A percentile compares a stretch with the other conserved stretches of the same genome.
Conservation (phyloP, 768 basidiomycete genomes). For the Termitomyces eurrhizus region DNA sequence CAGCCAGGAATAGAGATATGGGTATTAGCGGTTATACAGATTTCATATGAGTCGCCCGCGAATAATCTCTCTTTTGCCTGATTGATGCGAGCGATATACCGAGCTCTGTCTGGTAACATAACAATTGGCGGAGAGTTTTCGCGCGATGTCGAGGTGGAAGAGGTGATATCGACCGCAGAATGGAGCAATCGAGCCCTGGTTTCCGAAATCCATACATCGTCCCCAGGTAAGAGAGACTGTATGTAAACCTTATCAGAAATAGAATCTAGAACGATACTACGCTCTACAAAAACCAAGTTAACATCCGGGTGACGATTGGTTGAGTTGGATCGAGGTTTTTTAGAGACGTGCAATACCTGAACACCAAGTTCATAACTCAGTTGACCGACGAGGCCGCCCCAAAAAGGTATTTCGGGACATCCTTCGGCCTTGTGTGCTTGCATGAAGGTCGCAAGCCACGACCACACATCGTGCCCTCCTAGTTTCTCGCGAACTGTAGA, state of each 20-base stretch:
- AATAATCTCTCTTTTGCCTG: constrained; percentile 70
- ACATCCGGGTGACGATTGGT: constrained; percentile 58
- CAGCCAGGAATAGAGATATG: constrained; percentile 45
- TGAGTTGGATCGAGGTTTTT: constrained; percentile 17
- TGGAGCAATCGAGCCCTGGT: constrained; percentile 30
- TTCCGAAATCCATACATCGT: constrained; percentile 56
- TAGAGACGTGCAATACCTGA: constrained; percentile 44
- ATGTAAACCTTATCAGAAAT: constrained; percentile 47
- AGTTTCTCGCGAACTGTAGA: constrained; percentile 37
- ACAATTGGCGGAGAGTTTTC: constrained; percentile 12
- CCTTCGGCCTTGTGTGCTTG: constrained; percentile 39
- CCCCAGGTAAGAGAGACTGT: constrained; percentile 60
- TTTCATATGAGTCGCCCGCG: constrained; percentile 88
- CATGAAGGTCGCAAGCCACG: constrained; percentile 75
- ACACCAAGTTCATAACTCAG: constrained; percentile 80
- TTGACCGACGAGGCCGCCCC: constrained; percentile 79
- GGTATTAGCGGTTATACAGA: constrained; percentile 82
- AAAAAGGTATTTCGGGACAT: constrained; percentile 59
- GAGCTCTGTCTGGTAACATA: constrained; percentile 49
- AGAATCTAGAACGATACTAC: constrained; percentile 68
- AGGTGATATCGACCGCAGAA: constrained; percentile 8
- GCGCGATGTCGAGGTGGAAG: constrained; percentile 3
- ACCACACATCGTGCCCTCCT: constrained; percentile 58
- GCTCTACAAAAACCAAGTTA: constrained; percentile 73
- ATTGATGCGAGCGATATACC: constrained; percentile 68